These are phyloP conservation scores for Houttuynia cordata DNA, from an alignment of 164 flowering plant genomes.

Conservation along the genomic window DNA sequence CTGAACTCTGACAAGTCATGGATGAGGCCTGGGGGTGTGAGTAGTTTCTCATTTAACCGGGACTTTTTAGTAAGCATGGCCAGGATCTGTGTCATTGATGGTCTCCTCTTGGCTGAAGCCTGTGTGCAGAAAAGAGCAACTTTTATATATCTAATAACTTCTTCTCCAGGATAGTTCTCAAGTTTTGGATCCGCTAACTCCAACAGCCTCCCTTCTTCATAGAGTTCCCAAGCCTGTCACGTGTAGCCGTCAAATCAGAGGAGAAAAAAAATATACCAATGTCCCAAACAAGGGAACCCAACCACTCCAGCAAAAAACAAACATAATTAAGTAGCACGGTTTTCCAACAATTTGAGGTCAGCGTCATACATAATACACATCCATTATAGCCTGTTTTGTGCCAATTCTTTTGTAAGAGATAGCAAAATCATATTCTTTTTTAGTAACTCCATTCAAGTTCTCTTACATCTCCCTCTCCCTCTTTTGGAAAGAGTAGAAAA, in stretches of 20 bases:
- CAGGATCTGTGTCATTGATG: conserved; percentile 60
- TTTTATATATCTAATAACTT: conserved; percentile 48
- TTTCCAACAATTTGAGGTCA: too few relatives aligned
- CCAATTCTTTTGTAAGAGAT: too few relatives aligned
- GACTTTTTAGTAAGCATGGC: conserved; percentile 55
- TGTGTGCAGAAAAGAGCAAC: conserved; percentile 83
- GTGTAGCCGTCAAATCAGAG: neutral
- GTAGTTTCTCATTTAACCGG: conserved; percentile 46
- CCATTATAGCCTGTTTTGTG: too few relatives aligned
- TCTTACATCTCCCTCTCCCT: too few relatives aligned
- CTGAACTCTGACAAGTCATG: conserved; percentile 13
- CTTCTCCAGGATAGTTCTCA: conserved; percentile 40
- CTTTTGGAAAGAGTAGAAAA: too few relatives aligned
- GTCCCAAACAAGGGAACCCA: too few relatives aligned
- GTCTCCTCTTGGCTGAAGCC: conserved; percentile 48
- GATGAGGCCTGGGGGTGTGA: conserved; percentile 60
- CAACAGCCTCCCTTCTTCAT: conserved; percentile 41
- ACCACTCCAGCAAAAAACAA: too few relatives aligned
- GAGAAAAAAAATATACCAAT: too few relatives aligned
- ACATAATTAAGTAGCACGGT: too few relatives aligned
- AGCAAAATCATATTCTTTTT: too few relatives aligned
- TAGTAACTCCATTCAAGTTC: too few relatives aligned
- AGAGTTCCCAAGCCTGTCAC: conserved; percentile 57
- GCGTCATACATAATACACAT: too few relatives aligned
- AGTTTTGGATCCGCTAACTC: conserved; percentile 62